Evolutionary conservation across 805 yeast genomes (phyloP).

Genomic region (Candida loeiensis): DNA sequence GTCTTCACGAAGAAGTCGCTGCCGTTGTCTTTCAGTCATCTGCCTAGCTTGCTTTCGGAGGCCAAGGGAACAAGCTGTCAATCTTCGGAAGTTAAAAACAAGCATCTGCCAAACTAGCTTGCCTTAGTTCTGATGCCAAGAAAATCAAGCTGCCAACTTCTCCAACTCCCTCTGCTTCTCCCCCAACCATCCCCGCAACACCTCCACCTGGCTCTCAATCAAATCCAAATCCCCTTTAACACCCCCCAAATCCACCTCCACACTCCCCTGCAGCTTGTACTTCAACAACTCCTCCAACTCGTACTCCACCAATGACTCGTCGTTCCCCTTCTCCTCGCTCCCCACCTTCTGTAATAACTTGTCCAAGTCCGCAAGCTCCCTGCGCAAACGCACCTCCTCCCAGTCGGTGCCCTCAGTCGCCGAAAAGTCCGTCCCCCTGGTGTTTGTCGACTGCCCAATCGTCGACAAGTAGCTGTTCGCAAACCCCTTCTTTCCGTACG

Average conservation of each 20-base stretch:
- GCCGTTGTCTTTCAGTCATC: no score
- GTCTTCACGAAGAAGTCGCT: no score
- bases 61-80: no score
- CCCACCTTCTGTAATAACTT: constrained; percentile 53
- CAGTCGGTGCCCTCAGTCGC: constrained; percentile 79
- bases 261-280: constrained; percentile 55
- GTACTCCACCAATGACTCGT: constrained; percentile 35
- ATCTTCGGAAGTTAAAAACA: no score
- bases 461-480: constrained; percentile 54
- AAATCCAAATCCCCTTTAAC: constrained; percentile 60
- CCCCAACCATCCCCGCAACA: constrained; percentile 64
- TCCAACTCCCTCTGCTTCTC: constrained; percentile 59
- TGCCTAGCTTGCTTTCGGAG: no score
- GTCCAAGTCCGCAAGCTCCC: constrained; percentile 76
- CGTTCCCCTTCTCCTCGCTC: constrained; percentile 18
- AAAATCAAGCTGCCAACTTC: constrained; percentile 2
- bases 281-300: constrained; percentile 82
- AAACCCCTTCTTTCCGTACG: constrained; percentile 36
- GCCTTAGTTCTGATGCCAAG: no score
- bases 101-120: no score
- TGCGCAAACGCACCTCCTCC: constrained; percentile 82
- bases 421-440: constrained; percentile 67
- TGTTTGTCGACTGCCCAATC: constrained; percentile 48
- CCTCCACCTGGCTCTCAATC: constrained; percentile 72
- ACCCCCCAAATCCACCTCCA: constrained; percentile 40